Evolutionary conservation across 352 stramenopile species (phyloP).

Genomic region (Blastocystis sp.): DNA sequence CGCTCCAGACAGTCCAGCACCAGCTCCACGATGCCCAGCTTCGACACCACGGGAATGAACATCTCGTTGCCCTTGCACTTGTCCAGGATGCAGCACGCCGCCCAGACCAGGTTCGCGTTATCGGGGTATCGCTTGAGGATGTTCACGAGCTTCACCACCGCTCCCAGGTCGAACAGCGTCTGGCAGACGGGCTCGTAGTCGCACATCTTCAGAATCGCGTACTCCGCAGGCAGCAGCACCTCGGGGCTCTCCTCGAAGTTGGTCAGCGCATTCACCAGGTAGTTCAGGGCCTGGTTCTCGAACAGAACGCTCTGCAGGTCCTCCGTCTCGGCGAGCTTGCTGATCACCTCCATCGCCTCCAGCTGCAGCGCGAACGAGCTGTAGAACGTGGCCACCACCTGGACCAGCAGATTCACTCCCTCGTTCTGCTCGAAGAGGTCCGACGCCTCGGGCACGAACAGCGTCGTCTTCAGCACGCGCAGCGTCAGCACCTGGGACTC

Average conservation of each 20-base stretch:
- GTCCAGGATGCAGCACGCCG: conserved; percentile 46
- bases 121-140: conserved; percentile 35
- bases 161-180: conserved; percentile 40
- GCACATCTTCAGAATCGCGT: conserved; percentile 7
- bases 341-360: conserved; percentile 52
- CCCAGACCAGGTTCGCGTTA: conserved; percentile 8
- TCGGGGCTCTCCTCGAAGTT: conserved; percentile 2
- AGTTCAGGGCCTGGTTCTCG: conserved; percentile 58
- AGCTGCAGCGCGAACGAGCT: neutral
- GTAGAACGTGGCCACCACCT: conserved; percentile 45
- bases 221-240: conserved; percentile 34
- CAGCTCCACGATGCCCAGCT: conserved; percentile 40
- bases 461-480: conserved; percentile 2
- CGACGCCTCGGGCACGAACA: conserved; percentile 28
- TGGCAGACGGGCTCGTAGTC: conserved; percentile 46
- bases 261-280: conserved; percentile 16
- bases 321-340: neutral
- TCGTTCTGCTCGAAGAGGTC: conserved; percentile 58
- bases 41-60: conserved; percentile 17
- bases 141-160: conserved; percentile 28
- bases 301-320: conserved; percentile 55
- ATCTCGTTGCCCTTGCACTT: conserved; percentile 26
- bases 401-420: conserved; percentile 16
- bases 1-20: neutral
- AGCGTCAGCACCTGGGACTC: neutral